Base-by-base conservation (phyloP, 345 rosid species). In the Bretschneidera sinensis region DNA sequence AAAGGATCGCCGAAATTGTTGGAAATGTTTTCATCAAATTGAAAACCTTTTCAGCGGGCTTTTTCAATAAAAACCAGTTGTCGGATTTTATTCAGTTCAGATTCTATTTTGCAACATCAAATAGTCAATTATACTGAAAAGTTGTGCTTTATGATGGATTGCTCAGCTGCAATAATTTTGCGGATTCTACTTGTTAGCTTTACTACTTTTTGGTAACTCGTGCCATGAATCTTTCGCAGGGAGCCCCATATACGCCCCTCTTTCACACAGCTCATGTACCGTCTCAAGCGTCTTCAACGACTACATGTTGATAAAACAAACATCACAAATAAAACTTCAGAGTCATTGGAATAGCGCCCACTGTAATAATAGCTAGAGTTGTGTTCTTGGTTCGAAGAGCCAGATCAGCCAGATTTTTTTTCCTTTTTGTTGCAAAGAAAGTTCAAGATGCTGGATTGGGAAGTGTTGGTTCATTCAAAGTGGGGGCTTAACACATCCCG, bases 401-500 rank as follows among this genome's bases (percentile, higher is more conserved):
- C 65, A 60, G 76, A 66, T 72, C 79, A 60, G 63, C 72, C 24
- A 35, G 54, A 59, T 64, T 66, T 24, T 60, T 59, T n/a, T n/a
- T 56, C 59, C 23, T 34, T 60, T 76, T 64, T 63, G 65, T 72
- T 67, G 66, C 74, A 62, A 60, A 69, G 71, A 71, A 71, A 60
- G 56, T 22, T 54, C 65, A 55, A 53, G 61, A 55, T 65, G 63
- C 69, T 43, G 71, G 68, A 67, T 48, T 21, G 51, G 76, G 51
- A 60, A 56, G 81, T 83, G 91, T 76, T 78, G 89, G 95, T 83
- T 81, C 98, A 87, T 70, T 89, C 96, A 80, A 92, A 92, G 86
- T 73, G 95, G 92, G 96, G 83, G 82, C 89, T 71, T 77, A 74
- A 68, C 95, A 79, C 88, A 59, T 55, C 35, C 61, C 65, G 53